phyloP scores from a whole-genome alignment of 2,329 filamentous ascomycete species.

The Trichoderma lentiforme region DNA sequence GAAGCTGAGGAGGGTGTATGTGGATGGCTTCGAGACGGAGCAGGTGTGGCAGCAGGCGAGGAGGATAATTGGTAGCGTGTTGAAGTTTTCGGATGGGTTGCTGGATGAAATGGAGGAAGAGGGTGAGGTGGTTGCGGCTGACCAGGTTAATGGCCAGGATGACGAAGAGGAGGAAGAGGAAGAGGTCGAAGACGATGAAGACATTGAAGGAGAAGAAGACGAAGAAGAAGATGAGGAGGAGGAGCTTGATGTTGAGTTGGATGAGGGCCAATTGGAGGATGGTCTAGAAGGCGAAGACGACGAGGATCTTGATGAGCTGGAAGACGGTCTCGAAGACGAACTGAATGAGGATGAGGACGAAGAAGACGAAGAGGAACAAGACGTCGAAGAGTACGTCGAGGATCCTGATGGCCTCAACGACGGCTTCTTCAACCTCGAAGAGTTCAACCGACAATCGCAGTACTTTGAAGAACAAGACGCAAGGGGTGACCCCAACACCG shows the following conservation, averaged over 20 bases:
- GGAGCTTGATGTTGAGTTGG: slow-evolving; percentile 33
- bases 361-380: slow-evolving; percentile 40
- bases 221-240: slow-evolving; percentile 32
- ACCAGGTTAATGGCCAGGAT: slow-evolving; percentile 32
- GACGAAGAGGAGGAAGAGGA: slow-evolving; percentile 32
- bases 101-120: slow-evolving; percentile 49
- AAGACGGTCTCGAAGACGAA: not conserved
- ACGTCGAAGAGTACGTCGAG: slow-evolving; percentile 46
- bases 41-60: slow-evolving; percentile 95
- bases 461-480: slow-evolving; percentile 84
- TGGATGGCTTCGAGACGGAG: slow-evolving; percentile 80
- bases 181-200: slow-evolving; percentile 35
- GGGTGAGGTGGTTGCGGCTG: slow-evolving; percentile 43
- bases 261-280: slow-evolving; percentile 32
- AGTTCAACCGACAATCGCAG: slow-evolving; percentile 93
- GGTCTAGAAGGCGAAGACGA: slow-evolving; percentile 31
- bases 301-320: slow-evolving; percentile 22
- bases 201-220: slow-evolving; percentile 29
- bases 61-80: slow-evolving; percentile 65
- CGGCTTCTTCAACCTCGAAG: slow-evolving; percentile 95
- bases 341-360: slow-evolving; percentile 34
- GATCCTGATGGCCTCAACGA: slow-evolving; percentile 87
- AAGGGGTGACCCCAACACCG: slow-evolving; percentile 70
- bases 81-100: slow-evolving; percentile 47
- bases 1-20: slow-evolving; percentile 77